These are phyloP conservation scores for Megacollybia platyphylla DNA, from an alignment of 1,284 basidiomycete species.

Conservation along the genomic window DNA sequence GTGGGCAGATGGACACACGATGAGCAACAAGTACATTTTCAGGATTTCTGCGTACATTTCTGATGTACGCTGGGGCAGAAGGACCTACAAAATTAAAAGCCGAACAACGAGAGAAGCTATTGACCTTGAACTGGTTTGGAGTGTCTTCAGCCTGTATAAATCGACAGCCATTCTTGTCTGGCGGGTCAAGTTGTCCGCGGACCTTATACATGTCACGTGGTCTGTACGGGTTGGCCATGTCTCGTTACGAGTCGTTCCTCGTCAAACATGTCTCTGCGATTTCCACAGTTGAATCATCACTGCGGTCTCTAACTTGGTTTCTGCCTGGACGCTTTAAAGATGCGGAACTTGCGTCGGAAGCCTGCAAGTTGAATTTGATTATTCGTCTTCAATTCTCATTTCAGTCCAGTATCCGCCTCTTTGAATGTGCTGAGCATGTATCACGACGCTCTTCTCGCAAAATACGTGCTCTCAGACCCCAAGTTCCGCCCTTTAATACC, in stretches of 20 bases:
- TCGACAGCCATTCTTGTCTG: slow-evolving; percentile 48
- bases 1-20: neutral
- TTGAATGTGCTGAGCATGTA: slow-evolving; percentile 76
- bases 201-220: slow-evolving; percentile 16
- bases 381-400: slow-evolving; percentile 8
- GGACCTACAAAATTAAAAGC: slow-evolving; percentile 22
- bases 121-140: slow-evolving; percentile 56
- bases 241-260: slow-evolving; percentile 70
- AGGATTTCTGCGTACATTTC: slow-evolving; percentile 54
- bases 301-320: slow-evolving; percentile 88
- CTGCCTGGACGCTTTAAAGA: slow-evolving; percentile 94
- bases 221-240: slow-evolving; percentile 3
- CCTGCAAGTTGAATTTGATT: slow-evolving; percentile 47
- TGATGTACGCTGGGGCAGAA: slow-evolving; percentile 59
- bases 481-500: slow-evolving; percentile 62
- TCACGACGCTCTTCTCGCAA: slow-evolving; percentile 73
- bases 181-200: slow-evolving; percentile 57
- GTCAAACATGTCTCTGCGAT: slow-evolving; percentile 78
- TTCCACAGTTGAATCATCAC: slow-evolving; percentile 75
- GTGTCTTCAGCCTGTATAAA: slow-evolving; percentile 67
- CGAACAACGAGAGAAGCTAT: slow-evolving; percentile 9
- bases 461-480: slow-evolving; percentile 46
- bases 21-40: slow-evolving; percentile 22
- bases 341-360: slow-evolving; percentile 87
- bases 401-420: slow-evolving; percentile 46